Evolutionary conservation across 2,329 filamentous ascomycete genomes (phyloP), one percentile per base, ranked within the genome.

Genomic region (Lachnum nothofagi): DNA sequence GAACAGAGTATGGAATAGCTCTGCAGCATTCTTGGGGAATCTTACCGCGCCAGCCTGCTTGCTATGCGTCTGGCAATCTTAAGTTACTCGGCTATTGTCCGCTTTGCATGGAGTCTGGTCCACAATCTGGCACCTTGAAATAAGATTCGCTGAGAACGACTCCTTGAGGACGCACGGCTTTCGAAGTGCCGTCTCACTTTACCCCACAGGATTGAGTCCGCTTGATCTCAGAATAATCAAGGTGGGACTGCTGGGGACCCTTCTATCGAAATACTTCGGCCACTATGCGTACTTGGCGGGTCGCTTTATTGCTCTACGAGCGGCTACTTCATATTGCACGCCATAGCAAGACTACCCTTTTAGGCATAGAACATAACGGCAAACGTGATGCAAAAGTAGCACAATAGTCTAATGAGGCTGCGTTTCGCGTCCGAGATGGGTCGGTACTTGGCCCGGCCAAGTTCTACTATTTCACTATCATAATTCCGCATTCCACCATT

Each of bases 151-250:
- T 27, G 25, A 27, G 6, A 27, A 6, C 6, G 25, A 27, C 12
- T 6, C 31, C 9, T 16, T 16, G 7, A 14, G 31, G n/a, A 34
- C 31, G n/a, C 31, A 34, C n/a, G 31, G 31, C 31, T 16, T 34
- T 34, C 31, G 19, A 40, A 39, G 17, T 25, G 25, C 43, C 35
- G 17, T 17, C 41, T 40, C 33, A 5, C 44, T 41, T 49, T 60
- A 60, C 57, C 57, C 58, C 58, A 60, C 57, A 60, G 51, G 49
- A 58, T 58, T 31, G 33, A 48, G 29, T 52, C 20, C 33, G 19
- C 35, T 10, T 16, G 7, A 34, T 34, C 31, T 14, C 31, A 34
- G 31, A 34, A 34, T 34, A 8, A 16, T 22, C 19, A 22, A 39
- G 19, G 9, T 22, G 7, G 20, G 20, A 27, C 9, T 23, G 20